Conservation (phyloP, 139 green algal genomes). For the Closterium sp. region DNA sequence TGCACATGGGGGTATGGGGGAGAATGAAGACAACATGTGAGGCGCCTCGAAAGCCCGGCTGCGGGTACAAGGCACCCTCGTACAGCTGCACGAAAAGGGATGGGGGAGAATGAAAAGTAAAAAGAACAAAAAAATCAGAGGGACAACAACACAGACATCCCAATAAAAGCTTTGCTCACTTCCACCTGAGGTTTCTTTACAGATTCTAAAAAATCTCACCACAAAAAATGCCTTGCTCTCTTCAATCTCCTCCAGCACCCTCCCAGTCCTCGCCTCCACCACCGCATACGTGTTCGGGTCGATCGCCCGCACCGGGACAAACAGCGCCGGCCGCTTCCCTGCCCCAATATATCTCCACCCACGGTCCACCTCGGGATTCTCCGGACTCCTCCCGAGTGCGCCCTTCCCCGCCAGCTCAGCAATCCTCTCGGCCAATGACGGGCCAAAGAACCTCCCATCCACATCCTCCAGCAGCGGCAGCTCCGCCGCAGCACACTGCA, state of each 20-base stretch:
- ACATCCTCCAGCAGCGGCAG: constrained; percentile 51
- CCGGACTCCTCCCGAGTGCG: constrained; percentile 12
- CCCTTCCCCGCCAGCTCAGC: constrained; percentile 22
- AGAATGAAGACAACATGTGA: too few species aligned
- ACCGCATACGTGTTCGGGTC: constrained; percentile 79
- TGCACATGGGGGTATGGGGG: background rate
- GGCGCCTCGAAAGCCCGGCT: constrained; percentile 67
- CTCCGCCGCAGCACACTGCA: constrained; percentile 72
- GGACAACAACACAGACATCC: too few species aligned
- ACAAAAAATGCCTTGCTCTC: constrained; percentile 79
- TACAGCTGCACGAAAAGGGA: constrained; percentile 62
- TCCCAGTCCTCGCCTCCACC: constrained; percentile 63
- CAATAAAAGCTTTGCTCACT: too few species aligned
- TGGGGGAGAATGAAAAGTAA: too few species aligned
- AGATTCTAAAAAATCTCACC: background rate
- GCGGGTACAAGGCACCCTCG: constrained; percentile 87
- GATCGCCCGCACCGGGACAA: constrained; percentile 71
- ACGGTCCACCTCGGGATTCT: constrained; percentile 5
- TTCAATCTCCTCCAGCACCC: constrained; percentile 84
- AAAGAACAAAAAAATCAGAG: too few species aligned
- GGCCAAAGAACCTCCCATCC: constrained; percentile 62
- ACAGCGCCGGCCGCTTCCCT: background rate
- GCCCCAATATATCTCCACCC: constrained; percentile 25
- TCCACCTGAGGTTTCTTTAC: too few species aligned
- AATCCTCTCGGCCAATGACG: constrained; percentile 14